Evolutionary conservation across 768 basidiomycete genomes (phyloP).

Genomic region (Mycena metata): DNA sequence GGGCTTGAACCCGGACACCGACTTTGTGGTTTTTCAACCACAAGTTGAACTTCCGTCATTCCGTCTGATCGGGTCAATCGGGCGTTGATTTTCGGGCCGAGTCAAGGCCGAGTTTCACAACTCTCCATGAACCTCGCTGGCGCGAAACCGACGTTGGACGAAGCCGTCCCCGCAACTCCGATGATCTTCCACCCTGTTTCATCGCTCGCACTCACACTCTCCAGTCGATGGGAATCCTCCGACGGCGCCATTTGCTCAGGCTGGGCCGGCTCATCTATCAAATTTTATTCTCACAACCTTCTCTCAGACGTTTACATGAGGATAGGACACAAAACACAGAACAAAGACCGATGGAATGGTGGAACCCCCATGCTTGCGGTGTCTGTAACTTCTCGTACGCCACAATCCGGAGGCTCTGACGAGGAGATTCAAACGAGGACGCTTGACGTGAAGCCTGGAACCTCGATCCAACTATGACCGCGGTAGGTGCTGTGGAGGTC

Average conservation of each 20-base stretch:
- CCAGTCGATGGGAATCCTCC: conserved; percentile 21
- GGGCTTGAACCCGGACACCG: no score
- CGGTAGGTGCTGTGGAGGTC: neutral
- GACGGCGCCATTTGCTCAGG: conserved; percentile 18
- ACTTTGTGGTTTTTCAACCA: no score
- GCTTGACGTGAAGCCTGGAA: conserved; percentile 9
- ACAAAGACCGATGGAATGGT: conserved; percentile 34
- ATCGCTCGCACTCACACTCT: conserved; percentile 3
- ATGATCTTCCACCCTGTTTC: neutral
- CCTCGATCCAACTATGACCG: neutral
- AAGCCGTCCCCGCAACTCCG: no score
- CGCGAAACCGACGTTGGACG: no score
- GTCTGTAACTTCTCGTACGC: neutral
- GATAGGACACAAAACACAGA: conserved; percentile 18
- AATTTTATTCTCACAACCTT: neutral
- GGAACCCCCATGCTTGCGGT: conserved; percentile 26
- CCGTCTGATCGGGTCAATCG: no score
- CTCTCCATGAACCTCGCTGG: no score
- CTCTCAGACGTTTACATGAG: neutral
- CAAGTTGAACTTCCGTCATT: no score
- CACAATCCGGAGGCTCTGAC: neutral
- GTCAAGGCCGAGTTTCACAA: no score
- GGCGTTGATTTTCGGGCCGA: no score
- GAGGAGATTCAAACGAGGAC: conserved; percentile 2
- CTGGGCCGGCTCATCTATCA: conserved; percentile 22